Evolutionary conservation across 768 basidiomycete species (phyloP).

Genomic region (Mycena capillaripes): DNA sequence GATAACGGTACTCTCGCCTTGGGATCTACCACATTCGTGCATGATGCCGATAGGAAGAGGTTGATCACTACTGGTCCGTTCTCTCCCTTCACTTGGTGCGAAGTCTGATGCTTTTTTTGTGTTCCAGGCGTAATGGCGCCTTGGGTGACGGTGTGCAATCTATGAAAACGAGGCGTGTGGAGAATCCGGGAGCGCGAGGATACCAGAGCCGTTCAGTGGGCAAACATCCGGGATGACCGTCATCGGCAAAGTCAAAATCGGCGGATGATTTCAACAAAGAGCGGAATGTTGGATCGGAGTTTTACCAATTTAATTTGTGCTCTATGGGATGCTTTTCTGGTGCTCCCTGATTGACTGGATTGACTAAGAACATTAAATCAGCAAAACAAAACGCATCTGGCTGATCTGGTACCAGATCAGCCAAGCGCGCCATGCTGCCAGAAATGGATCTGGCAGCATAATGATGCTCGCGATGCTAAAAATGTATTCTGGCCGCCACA

Average conservation of each 20-base stretch:
- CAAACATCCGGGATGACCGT: conserved; percentile 3
- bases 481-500: not conserved
- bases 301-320: conserved; percentile 8
- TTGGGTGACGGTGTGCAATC: conserved; percentile 20
- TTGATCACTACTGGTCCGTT: conserved; percentile 20
- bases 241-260: conserved; percentile 12
- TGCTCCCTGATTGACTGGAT: conserved; percentile 11
- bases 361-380: conserved; percentile 6
- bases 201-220: conserved; percentile 9
- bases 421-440: not conserved
- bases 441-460: not conserved
- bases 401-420: no score
- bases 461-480: not conserved
- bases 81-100: conserved; percentile 14
- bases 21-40: conserved; percentile 23
- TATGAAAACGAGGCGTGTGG: conserved; percentile 13
- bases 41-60: conserved; percentile 24
- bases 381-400: not conserved
- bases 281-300: conserved; percentile 6
- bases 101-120: conserved; percentile 17
- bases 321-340: conserved; percentile 14
- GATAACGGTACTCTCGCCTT: conserved; percentile 22
- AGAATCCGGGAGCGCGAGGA: conserved; percentile 20
- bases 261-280: conserved; percentile 19
- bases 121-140: conserved; percentile 18